Evolutionary conservation across 768 basidiomycete species (phyloP).

Genomic region (Phlebiopsis gigantea): DNA sequence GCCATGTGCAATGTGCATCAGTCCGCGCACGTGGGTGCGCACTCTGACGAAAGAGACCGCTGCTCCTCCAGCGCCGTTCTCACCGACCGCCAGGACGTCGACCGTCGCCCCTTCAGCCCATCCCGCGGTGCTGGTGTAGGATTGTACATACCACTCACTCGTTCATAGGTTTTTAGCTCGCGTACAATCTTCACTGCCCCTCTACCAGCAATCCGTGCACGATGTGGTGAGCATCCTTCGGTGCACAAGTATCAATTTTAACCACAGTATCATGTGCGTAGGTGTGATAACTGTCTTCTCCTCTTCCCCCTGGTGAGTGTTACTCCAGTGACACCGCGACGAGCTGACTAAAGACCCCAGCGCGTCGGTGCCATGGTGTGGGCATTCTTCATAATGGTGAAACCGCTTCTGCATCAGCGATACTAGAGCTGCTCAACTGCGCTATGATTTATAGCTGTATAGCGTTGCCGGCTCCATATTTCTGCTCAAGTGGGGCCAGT

Average conservation of each 20-base stretch:
- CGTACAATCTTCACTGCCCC: not conserved
- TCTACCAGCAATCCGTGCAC: constrained; percentile 15
- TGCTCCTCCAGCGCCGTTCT: not conserved
- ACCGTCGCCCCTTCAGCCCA: constrained; percentile 5
- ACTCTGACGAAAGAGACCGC: not conserved
- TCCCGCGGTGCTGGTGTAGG: constrained; percentile 3
- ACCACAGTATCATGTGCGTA: constrained; percentile 20
- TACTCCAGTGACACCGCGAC: not conserved
- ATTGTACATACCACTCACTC: constrained; percentile 4
- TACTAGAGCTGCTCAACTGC: constrained; percentile 1
- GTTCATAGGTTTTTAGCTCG: not conserved
- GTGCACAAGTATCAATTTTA: too few species aligned
- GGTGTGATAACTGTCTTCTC: constrained; percentile 79
- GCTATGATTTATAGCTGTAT: constrained; percentile 41
- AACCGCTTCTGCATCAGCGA: constrained; percentile 2
- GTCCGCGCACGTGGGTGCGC: not conserved
- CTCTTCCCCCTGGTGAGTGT: constrained; percentile 62
- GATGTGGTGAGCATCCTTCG: constrained; percentile 22
- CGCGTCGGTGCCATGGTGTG: constrained; percentile 69
- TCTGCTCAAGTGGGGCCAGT: constrained; percentile 56
- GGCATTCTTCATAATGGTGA: constrained; percentile 57
- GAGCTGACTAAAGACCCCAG: constrained; percentile 28
- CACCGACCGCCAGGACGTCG: constrained; percentile 14
- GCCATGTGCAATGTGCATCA: not conserved
- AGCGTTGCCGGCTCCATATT: constrained; percentile 63